Evolutionary conservation across 1,284 basidiomycete species (phyloP).

Genomic region (Malassezia brasiliensis): DNA sequence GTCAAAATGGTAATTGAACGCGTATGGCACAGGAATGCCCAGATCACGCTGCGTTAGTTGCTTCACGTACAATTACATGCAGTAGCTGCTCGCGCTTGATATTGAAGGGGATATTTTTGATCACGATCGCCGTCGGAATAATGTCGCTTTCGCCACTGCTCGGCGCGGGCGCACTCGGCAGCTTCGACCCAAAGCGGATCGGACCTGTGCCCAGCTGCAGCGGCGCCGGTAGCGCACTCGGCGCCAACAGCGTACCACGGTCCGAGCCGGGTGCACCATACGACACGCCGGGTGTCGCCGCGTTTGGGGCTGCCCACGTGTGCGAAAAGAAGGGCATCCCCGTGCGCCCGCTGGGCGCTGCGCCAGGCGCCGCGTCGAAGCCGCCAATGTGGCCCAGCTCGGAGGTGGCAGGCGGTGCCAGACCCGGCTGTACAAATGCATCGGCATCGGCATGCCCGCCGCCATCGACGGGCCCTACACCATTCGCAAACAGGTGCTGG

Average conservation of each 20-base stretch:
- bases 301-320: neutral
- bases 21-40: slow-evolving; percentile 93
- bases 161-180: neutral
- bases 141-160: slow-evolving; percentile 69
- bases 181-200: slow-evolving; percentile 6
- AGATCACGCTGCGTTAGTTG: slow-evolving; percentile 61
- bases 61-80: slow-evolving; percentile 67
- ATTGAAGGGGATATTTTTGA: slow-evolving; percentile 99
- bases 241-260: neutral
- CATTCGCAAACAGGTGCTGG: slow-evolving; percentile 3
- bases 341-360: neutral
- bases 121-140: slow-evolving; percentile 97
- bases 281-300: neutral
- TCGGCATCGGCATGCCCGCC: neutral
- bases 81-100: slow-evolving; percentile 91
- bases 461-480: neutral
- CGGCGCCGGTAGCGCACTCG: neutral
- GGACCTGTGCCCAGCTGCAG: slow-evolving; percentile 4
- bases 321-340: neutral
- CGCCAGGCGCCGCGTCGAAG: neutral
- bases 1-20: slow-evolving; percentile 64
- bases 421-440: neutral
- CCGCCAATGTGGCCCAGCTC: too few species aligned
- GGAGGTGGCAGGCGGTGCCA: neutral
- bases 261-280: neutral